Evolutionary conservation across 208 protist species (phyloP), one percentile per base, ranked within the genome.

Genomic region (Trypanosoma lewisi): DNA sequence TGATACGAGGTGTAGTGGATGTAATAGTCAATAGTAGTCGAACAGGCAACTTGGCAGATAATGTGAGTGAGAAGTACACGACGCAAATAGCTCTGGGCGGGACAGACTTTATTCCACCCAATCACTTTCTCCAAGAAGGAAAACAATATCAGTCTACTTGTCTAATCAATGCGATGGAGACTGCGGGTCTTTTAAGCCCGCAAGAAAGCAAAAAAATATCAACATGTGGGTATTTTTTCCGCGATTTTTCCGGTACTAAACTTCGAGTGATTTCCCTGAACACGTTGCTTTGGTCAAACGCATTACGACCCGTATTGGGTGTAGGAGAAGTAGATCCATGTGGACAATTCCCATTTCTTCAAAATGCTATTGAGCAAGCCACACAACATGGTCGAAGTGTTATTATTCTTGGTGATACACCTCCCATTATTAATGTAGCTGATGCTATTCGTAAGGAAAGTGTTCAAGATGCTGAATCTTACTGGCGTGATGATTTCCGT

Each of bases 371-470:
- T 36, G 56, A 59, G 31, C 51, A 67, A 27, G 84, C 78, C 33
- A 64, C 47, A 37, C 47, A 52, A 23, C 73, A 45, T 16, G 54
- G 67, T 0, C 63, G 79, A 39, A 85, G 80, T 53, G 86, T 83
- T 17, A 80, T 95, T 48, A 77, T 95, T 53, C 9, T 93, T 36
- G 83, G 84, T 21, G 80, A 90, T 66, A 75, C 85, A 17, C 89
- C 89, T 11, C 84, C 89, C 11, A 63, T 74, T 37, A 34, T 87
- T 16, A 68, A 89, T 48, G 67, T 88, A 12, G 41, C 33, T 28
- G 53, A 69, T 4, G 80, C 87, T 48, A 57, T 90, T 63, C 67
- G 51, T 6, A 73, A 44, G 31, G 41, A 47, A 21, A 60, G 44
- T 61, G 52, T 67, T 31, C 3, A 27, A 47, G 53, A 61, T 23